phyloP scores from a whole-genome alignment of 805 yeast species.

The Blastobotrys attinorum region DNA sequence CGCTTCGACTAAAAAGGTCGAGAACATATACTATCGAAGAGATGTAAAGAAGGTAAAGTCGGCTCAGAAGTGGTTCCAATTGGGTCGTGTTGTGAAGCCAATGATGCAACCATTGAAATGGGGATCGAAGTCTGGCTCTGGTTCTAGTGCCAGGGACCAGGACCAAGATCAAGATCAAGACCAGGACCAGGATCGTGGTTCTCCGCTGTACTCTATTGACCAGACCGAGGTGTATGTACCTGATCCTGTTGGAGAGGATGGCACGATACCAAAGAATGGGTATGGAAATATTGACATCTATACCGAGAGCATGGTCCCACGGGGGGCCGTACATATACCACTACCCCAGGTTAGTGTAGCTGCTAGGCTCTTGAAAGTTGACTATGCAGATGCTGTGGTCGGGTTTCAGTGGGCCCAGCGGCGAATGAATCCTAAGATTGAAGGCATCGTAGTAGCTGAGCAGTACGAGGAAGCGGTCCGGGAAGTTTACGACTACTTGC shows the following conservation, averaged over 20 bases:
- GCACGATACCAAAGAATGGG: slow-evolving; percentile 63
- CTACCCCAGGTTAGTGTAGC: slow-evolving; percentile 52
- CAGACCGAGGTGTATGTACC: slow-evolving; percentile 72
- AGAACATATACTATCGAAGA: slow-evolving; percentile 48
- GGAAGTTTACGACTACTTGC: slow-evolving; percentile 41
- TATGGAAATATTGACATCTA: slow-evolving; percentile 82
- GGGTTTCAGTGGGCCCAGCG: slow-evolving; percentile 66
- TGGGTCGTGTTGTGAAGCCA: slow-evolving; percentile 64
- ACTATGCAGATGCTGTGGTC: slow-evolving; percentile 80
- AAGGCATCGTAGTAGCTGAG: slow-evolving; percentile 68
- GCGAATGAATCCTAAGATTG: slow-evolving; percentile 53
- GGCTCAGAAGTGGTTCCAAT: slow-evolving; percentile 79
- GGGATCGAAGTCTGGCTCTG: slow-evolving; percentile 11
- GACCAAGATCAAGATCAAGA: slow-evolving; percentile 26
- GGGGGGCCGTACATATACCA: slow-evolving; percentile 59
- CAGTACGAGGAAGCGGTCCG: slow-evolving; percentile 55
- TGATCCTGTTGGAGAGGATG: slow-evolving; percentile 47
- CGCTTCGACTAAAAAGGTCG: slow-evolving; percentile 3
- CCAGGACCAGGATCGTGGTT: slow-evolving; percentile 49
- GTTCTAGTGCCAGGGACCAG: slow-evolving; percentile 19
- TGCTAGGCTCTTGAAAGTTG: slow-evolving; percentile 60
- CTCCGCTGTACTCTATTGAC: slow-evolving; percentile 57
- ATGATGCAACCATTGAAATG: slow-evolving; percentile 59
- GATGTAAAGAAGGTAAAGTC: slow-evolving; percentile 59
- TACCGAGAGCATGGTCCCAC: slow-evolving; percentile 73